Conservation (phyloP, 257 asterid genomes). For the Jaltomata sinuosa region DNA sequence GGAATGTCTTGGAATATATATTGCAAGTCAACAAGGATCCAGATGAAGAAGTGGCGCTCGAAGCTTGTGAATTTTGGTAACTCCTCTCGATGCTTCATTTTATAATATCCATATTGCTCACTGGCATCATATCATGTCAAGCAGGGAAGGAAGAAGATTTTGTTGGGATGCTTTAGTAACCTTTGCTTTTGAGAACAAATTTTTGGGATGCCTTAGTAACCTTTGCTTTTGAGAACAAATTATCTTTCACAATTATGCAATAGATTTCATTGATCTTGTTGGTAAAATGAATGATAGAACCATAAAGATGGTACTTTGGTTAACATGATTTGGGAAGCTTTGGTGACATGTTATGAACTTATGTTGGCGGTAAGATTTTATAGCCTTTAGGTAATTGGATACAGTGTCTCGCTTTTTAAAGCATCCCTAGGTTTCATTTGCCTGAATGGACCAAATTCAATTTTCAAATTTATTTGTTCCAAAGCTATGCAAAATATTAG, state of each 20-base stretch:
- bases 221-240: not conserved
- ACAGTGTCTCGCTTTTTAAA: not conserved
- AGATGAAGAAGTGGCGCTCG: constrained; percentile 94
- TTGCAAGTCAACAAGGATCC: constrained; percentile 83
- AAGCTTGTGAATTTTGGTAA: constrained; percentile 99
- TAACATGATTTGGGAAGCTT: not conserved
- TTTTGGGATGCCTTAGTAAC: not conserved
- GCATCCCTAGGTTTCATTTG: not conserved
- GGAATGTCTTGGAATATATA: constrained; percentile 81
- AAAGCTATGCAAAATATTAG: not conserved
- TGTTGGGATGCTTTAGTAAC: not conserved
- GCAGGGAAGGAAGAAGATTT: not conserved
- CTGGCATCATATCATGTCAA: not conserved
- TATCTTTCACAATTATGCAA: not conserved
- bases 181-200: too few relatives aligned
- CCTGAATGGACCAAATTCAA: not conserved
- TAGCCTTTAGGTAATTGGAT: not conserved
- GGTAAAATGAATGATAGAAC: not conserved
- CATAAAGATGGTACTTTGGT: not conserved
- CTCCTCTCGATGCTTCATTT: not conserved
- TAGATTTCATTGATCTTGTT: not conserved
- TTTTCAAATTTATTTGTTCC: not conserved
- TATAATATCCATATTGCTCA: not conserved
- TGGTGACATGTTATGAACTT: not conserved
- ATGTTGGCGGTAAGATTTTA: not conserved